These are phyloP conservation scores for Solanum hybrid DNA, from an alignment of 305 asterid genomes.

Conservation along the genomic window DNA sequence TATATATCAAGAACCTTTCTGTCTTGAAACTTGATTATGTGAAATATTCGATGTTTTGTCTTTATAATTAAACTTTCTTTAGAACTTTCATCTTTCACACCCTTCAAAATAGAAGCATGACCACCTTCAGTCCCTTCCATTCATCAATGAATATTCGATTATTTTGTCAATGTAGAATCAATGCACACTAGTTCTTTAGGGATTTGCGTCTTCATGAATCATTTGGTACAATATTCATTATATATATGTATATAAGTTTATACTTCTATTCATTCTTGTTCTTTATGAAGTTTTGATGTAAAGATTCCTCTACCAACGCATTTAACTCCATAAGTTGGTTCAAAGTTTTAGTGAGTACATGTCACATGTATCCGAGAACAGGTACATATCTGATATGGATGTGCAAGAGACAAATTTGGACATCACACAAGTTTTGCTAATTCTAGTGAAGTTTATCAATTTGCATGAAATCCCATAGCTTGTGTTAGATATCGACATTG, in stretches of 20 bases:
- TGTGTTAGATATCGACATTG: neutral
- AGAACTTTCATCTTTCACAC: neutral
- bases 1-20: slow-evolving; percentile 10
- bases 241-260: neutral
- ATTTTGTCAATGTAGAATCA: neutral
- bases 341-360: neutral
- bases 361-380: neutral
- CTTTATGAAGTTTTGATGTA: neutral
- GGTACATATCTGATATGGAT: neutral
- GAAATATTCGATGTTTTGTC: neutral
- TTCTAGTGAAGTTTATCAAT: neutral
- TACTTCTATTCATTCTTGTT: neutral
- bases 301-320: neutral
- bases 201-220: neutral
- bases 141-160: neutral
- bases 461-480: neutral
- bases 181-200: neutral
- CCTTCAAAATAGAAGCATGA: neutral
- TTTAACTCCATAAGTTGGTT: neutral
- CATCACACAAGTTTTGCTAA: neutral
- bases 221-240: neutral
- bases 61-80: neutral
- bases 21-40: neutral
- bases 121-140: neutral
- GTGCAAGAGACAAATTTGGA: neutral